Evolutionary conservation across 176 grass and related monocot genomes (phyloP), one percentile per base, ranked within the genome.

Genomic region (Carex kokanica): DNA sequence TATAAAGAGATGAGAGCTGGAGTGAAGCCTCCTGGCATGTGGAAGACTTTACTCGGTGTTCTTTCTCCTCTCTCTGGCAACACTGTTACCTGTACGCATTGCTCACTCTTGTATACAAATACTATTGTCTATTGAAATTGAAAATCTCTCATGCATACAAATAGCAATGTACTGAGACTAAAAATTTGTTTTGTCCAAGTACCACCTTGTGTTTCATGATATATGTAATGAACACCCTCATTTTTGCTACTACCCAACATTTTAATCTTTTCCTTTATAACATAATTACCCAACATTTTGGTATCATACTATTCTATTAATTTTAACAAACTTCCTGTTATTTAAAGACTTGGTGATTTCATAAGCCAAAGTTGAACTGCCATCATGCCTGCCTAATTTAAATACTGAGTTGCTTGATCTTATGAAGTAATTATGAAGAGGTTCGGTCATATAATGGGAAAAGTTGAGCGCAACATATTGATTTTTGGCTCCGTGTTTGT

Each of bases 1-100:
- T 98, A 91, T 80, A 98, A 93, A 86, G 95, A 98, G 84, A 81
- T 98, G 88, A 86, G 85, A 72, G 79, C 84, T 74, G 95, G 95
- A 6, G 92, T 88, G 38, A 98, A 98, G 83, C 92, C 95, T 77
- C 95, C 92, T 83, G 95, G 95, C 81, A 95, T 98, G 82, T 93
- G 90, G 91, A 95, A 95, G 84, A 98, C 95, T 32, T 80, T 98
- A 70, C 57, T 91, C 47, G 95, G 88, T 41, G 91, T 91, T 87
- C 84, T 98, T 58, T 91, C 95, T 56, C 91, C 92, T 3, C 84
- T 91, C 81, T 68, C 87, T 69, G 88, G 84, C 21, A 65, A 66
- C 60, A 53, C 38, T 51, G 43, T 66, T 82, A 82, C 15, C 60
- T 49, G 79, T 82, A 82, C 2, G 60, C 23, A 53, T 47, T 9